phyloP scores from a whole-genome alignment of 108 stramenopile genomes.

The Asterionellopsis glacialis region DNA sequence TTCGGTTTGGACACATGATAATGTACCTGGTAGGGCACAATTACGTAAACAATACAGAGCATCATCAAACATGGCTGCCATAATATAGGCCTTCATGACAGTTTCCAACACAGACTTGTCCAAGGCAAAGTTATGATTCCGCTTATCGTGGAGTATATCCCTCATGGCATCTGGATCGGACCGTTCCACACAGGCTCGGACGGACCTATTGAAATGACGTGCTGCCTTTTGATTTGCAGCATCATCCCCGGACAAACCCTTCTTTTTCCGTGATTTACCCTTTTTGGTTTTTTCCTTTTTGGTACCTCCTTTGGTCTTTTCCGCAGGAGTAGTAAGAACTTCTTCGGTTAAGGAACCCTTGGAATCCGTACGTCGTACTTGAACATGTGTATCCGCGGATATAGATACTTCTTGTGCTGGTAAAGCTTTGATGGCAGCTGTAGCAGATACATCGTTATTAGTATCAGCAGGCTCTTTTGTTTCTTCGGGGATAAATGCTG shows the following conservation, averaged over 20 bases:
- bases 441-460: conserved; percentile 28
- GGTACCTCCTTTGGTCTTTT: too few relatives aligned
- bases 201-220: conserved; percentile 68
- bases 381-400: conserved; percentile 58
- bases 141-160: conserved; percentile 61
- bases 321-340: too few relatives aligned
- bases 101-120: conserved; percentile 75
- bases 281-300: conserved; percentile 21
- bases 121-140: conserved; percentile 76
- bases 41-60: conserved; percentile 83
- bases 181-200: conserved; percentile 67
- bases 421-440: conserved; percentile 62
- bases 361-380: conserved; percentile 51
- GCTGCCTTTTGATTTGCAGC: conserved; percentile 69
- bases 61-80: conserved; percentile 91
- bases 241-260: conserved; percentile 56
- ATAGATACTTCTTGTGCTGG: conserved; percentile 80
- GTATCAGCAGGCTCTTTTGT: conserved; percentile 22
- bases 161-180: conserved; percentile 74
- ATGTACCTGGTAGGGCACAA: conserved; percentile 74
- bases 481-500: conserved; percentile 33
- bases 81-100: conserved; percentile 86
- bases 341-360: conserved; percentile 33
- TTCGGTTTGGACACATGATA: conserved; percentile 63
- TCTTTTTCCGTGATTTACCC: conserved; percentile 54